A percentile compares a stretch with the other conserved stretches of the same genome.
Evolutionary conservation across 768 basidiomycete species (phyloP).

Genomic region (Boletus edulis): DNA sequence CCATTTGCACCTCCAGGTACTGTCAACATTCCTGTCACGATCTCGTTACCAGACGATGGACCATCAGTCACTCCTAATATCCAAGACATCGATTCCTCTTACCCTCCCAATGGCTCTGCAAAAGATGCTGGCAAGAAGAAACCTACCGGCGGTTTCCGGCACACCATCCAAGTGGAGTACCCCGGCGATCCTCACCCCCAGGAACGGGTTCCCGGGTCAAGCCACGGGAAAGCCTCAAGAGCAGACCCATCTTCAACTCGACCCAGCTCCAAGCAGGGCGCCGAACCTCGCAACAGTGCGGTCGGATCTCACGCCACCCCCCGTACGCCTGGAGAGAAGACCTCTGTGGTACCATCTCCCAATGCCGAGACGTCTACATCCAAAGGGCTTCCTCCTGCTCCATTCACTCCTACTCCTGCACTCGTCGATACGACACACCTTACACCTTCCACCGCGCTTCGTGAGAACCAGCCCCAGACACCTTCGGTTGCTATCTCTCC

Average conservation of each 20-base stretch:
- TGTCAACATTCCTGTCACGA: slow-evolving; percentile 27
- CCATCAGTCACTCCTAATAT: slow-evolving; percentile 15
- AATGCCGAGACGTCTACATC: slow-evolving; percentile 8
- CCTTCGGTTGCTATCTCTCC: slow-evolving; percentile 37
- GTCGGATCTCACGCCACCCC: slow-evolving; percentile 5
- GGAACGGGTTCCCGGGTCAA: slow-evolving; percentile 16
- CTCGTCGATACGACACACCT: slow-evolving; percentile 23
- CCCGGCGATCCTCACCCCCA: slow-evolving; percentile 47
- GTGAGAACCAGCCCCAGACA: slow-evolving; percentile 29
- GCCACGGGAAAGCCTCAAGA: slow-evolving; percentile 23
- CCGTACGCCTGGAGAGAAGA: slow-evolving; percentile 17
- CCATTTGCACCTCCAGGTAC: slow-evolving; percentile 56
- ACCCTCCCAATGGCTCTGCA: slow-evolving; percentile 25
- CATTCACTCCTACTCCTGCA: slow-evolving; percentile 17
- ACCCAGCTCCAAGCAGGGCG: slow-evolving; percentile 14
- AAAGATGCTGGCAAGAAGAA: slow-evolving; percentile 48
- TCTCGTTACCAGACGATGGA: slow-evolving; percentile 28
- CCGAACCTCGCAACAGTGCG: slow-evolving; percentile 15
- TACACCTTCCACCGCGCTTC: slow-evolving; percentile 25
- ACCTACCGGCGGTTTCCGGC: slow-evolving; percentile 54
- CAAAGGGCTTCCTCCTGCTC: slow-evolving; percentile 33
- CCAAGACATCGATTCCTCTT: slow-evolving; percentile 19
- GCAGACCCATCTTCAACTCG: slow-evolving; percentile 8
- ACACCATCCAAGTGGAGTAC: slow-evolving; percentile 98
- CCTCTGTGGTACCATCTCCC: slow-evolving; percentile 8